These are phyloP conservation scores for Fusarium beomiforme DNA, from an alignment of 2,329 filamentous ascomycete species.

Conservation along the genomic window DNA sequence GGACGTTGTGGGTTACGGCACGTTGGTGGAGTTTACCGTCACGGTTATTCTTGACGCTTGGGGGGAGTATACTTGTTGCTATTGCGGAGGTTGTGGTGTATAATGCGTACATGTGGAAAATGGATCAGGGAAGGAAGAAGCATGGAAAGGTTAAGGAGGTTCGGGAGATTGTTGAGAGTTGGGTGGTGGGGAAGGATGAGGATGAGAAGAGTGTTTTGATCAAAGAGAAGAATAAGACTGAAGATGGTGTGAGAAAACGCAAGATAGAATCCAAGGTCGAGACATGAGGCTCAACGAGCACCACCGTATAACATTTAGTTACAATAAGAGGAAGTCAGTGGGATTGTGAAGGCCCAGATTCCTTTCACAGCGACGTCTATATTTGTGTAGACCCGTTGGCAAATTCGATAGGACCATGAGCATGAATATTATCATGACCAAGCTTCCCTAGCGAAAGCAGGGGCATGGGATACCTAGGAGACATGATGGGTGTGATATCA, in stretches of 20 bases:
- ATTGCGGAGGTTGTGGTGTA: constrained; percentile 83
- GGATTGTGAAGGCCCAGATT: rapidly evolving
- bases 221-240: constrained; percentile 30
- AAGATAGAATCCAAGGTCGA: constrained; percentile 20
- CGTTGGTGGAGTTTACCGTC: constrained; percentile 79
- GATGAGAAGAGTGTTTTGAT: constrained; percentile 42
- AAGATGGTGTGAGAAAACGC: constrained; percentile 42
- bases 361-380: rapidly evolving
- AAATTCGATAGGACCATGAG: background rate
- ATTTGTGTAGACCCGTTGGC: rapidly evolving
- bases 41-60: constrained; percentile 76
- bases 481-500: constrained; percentile 24
- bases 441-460: background rate
- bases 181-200: constrained; percentile 65
- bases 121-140: constrained; percentile 73
- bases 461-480: background rate
- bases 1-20: constrained; percentile 80
- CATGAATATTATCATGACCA: too few relatives aligned
- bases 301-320: background rate
- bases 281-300: background rate
- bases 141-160: constrained; percentile 70
- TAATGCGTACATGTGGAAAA: constrained; percentile 76
- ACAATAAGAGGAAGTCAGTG: background rate
- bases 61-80: constrained; percentile 74
- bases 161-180: constrained; percentile 76